Base-by-base conservation (phyloP, 1,284 basidiomycete genomes). In the Heterobasidion annosum region DNA sequence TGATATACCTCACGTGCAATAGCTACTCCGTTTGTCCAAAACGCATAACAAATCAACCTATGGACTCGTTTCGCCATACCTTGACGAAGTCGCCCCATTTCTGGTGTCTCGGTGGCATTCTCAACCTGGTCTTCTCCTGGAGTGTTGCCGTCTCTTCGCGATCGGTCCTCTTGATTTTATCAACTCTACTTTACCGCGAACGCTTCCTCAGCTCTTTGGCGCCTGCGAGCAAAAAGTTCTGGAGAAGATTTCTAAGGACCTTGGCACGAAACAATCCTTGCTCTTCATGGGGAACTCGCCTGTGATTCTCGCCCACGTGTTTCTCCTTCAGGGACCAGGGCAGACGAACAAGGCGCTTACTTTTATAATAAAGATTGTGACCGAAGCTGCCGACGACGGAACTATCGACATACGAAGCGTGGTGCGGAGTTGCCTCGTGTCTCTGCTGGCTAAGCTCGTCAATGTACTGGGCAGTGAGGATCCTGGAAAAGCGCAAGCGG, bases 371-470 rank as follows among this genome's bases (percentile, higher is more conserved):
- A 70, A 75, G 35, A 65, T 78, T 16, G 65, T 89, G 33, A 73
- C 67, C 15, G 63, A 68, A 35, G 72, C 72, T 2, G 73, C 73
- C 3, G 62, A 60, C 9, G 54, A 58, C 19, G 63, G 58, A 10
- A 59, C 66, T 1, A 77, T 88, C 56, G 74, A 76, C 52, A 68
- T 80, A 3, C 66, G 68, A 47, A 77, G 72, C 53, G 66, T 91
- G 19, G 76, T 91, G 45, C 80, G 77, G 50, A 83, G 82, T 56
- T 85, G 79, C 58, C 70, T 85, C 33, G 78, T 88, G 1, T 76
- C 82, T 5, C 70, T 93, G 16, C 71, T 94, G 15, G 82, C 84
- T 2, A 81, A 85, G 56, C 70, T 96, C n/a, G 83, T 92, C 18
- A 76, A 91, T 25, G 77, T 78, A 8, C 72, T 93, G 62, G 92